A percentile compares a stretch with the other conserved stretches of the same genome.
These are phyloP conservation scores for Phytophthora rubi DNA, from an alignment of 352 stramenopile genomes.

Conservation along the genomic window DNA sequence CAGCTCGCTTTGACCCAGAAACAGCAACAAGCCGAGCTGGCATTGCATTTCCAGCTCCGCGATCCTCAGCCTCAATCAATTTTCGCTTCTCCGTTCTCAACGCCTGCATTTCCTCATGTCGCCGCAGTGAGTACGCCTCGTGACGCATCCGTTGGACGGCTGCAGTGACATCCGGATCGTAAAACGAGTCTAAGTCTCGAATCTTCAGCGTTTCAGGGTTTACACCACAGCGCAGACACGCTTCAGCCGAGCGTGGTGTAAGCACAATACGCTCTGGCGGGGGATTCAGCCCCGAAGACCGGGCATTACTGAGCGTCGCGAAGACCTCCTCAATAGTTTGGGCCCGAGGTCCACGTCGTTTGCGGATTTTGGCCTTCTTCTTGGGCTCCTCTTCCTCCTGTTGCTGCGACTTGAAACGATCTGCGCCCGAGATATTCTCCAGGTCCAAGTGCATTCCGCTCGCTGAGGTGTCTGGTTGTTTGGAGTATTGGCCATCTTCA, in stretches of 20 bases:
- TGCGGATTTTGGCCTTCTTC: conserved; percentile 66
- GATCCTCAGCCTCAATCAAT: conserved; percentile 60
- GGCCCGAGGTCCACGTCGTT: conserved; percentile 60
- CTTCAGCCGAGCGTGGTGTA: conserved; percentile 88
- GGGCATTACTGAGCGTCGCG: conserved; percentile 72
- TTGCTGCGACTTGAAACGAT: neutral
- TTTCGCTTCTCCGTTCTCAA: conserved; percentile 82
- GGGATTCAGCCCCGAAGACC: conserved; percentile 73
- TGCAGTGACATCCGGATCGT: conserved; percentile 77
- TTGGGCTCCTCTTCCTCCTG: conserved; percentile 18
- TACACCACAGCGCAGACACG: conserved; percentile 90
- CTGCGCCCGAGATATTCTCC: conserved; percentile 22
- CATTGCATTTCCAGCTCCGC: neutral
- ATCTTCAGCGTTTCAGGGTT: conserved; percentile 94
- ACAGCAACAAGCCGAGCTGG: conserved; percentile 17
- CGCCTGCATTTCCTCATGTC: conserved; percentile 92
- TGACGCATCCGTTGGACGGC: conserved; percentile 92
- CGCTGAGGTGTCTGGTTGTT: neutral
- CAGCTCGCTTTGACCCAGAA: conserved; percentile 9
- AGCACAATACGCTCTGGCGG: conserved; percentile 81
- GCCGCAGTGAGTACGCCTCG: conserved; percentile 91
- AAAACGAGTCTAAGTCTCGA: conserved; percentile 92
- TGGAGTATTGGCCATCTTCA: neutral
- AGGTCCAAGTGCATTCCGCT: conserved; percentile 41
- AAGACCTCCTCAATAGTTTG: conserved; percentile 85